Conservation (phyloP, 2,329 filamentous ascomycete species). For the Emericellopsis cladophorae region DNA sequence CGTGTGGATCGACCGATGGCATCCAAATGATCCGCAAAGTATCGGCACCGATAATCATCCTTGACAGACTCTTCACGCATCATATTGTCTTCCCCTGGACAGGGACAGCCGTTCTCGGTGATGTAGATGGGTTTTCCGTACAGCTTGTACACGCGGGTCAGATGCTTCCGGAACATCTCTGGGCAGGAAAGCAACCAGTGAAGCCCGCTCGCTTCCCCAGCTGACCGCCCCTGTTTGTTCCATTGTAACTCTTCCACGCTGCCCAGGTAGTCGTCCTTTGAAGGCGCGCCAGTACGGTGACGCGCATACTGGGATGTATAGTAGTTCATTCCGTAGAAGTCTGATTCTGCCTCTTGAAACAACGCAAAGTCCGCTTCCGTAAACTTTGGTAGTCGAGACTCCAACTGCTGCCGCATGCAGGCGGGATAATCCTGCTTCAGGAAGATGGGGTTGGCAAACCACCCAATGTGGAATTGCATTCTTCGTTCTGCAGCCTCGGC, state of each 20-base stretch:
- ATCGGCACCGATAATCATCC: slow-evolving; percentile 20
- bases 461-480: slow-evolving; percentile 24
- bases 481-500: slow-evolving; percentile 17
- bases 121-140: slow-evolving; percentile 16
- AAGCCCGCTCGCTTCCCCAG: slow-evolving; percentile 18
- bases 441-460: slow-evolving; percentile 25
- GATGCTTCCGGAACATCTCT: slow-evolving; percentile 13
- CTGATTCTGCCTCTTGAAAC: slow-evolving; percentile 10
- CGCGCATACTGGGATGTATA: slow-evolving; percentile 23
- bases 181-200: slow-evolving; percentile 20
- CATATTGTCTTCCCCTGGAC: slow-evolving; percentile 20
- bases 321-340: slow-evolving; percentile 28
- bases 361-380: slow-evolving; percentile 12
- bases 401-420: slow-evolving; percentile 21
- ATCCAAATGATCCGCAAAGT: slow-evolving; percentile 24
- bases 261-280: slow-evolving; percentile 17
- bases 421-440: slow-evolving; percentile 18
- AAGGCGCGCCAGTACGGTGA: slow-evolving; percentile 10
- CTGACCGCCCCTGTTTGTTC: slow-evolving; percentile 13
- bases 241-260: slow-evolving; percentile 17
- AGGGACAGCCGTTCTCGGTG: slow-evolving; percentile 21
- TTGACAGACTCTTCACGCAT: slow-evolving; percentile 18
- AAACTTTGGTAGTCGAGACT: slow-evolving; percentile 15
- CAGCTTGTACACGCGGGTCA: slow-evolving; percentile 10
- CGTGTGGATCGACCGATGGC: slow-evolving; percentile 16